Evolutionary conservation across 441 rosid species (phyloP).

Genomic region (Manihot esculenta): DNA sequence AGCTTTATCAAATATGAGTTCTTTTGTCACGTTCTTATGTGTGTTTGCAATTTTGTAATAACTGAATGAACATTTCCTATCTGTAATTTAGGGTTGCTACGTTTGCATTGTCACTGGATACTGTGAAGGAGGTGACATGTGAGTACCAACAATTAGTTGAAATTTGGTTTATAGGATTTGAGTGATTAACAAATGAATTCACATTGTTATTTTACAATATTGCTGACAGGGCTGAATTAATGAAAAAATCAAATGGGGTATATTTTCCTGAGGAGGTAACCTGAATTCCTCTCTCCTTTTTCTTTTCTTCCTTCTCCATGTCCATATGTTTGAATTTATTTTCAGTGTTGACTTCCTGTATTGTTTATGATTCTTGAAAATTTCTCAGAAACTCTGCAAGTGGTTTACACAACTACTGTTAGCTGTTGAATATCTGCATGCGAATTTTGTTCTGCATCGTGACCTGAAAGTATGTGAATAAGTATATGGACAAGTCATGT

Average conservation of each 20-base stretch:
- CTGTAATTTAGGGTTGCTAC: slow-evolving; percentile 77
- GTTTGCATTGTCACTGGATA: slow-evolving; percentile 98
- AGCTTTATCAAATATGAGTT: background rate
- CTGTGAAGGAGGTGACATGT: slow-evolving; percentile 99
- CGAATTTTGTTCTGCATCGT: slow-evolving; percentile 86
- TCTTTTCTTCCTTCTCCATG: slow-evolving; percentile 7
- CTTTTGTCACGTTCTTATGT: background rate
- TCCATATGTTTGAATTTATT: slow-evolving; percentile 15
- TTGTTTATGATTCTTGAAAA: background rate
- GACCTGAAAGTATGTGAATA: slow-evolving; percentile 68
- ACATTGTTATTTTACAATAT: slow-evolving; percentile 20
- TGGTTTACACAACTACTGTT: slow-evolving; percentile 88
- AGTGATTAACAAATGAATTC: slow-evolving; percentile 15
- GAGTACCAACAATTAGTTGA: slow-evolving; percentile 35
- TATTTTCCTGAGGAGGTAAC: slow-evolving; percentile 91
- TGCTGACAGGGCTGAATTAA: slow-evolving; percentile 75
- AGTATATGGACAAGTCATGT: slow-evolving; percentile 18
- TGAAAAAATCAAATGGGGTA: slow-evolving; percentile 86
- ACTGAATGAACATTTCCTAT: background rate
- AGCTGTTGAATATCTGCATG: slow-evolving; percentile 92
- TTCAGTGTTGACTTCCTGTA: slow-evolving; percentile 17
- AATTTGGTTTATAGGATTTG: slow-evolving; percentile 17
- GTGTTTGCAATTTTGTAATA: slow-evolving; percentile 15
- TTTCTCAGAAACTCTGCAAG: slow-evolving; percentile 84
- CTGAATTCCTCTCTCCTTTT: background rate